These are phyloP conservation scores for Verticillium tricorpus DNA, from an alignment of 2,329 filamentous ascomycete genomes.

Conservation along the genomic window DNA sequence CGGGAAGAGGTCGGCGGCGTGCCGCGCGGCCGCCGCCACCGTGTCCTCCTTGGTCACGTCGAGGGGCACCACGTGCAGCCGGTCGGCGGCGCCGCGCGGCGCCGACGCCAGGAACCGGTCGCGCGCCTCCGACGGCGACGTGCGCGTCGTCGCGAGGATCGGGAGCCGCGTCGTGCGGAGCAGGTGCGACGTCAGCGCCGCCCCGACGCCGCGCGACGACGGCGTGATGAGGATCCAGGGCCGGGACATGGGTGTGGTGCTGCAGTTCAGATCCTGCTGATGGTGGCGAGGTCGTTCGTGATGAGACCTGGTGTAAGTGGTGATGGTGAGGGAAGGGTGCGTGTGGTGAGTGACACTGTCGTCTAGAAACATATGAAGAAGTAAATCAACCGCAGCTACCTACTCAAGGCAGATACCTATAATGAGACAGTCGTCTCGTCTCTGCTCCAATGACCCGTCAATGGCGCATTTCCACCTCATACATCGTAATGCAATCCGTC, in stretches of 20 bases:
- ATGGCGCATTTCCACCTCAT: conserved; percentile 3
- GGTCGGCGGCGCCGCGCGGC: conserved; percentile 18
- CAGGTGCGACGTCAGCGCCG: conserved; percentile 43
- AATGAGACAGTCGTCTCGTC: no score
- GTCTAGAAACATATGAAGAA: no score
- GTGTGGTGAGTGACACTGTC: no score
- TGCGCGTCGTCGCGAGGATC: conserved; percentile 40
- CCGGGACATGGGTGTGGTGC: conserved; percentile 29
- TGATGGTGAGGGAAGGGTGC: no score
- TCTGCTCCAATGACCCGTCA: neutral
- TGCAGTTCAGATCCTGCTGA: no score
- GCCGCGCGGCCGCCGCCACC: conserved; percentile 50
- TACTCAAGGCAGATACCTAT: no score
- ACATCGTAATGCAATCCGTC: neutral
- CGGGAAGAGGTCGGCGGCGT: conserved; percentile 50
- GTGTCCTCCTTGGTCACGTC: conserved; percentile 57
- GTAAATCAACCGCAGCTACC: no score
- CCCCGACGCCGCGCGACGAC: conserved; percentile 43
- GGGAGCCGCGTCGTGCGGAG: conserved; percentile 42
- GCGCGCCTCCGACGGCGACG: conserved; percentile 28
- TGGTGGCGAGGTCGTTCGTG: neutral
- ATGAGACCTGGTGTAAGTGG: neutral
- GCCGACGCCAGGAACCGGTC: conserved; percentile 16
- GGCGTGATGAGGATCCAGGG: conserved; percentile 48
- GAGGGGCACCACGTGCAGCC: conserved; percentile 33